Base-by-base conservation (phyloP, 208 protist genomes). In the Crithidia brevicula region DNA sequence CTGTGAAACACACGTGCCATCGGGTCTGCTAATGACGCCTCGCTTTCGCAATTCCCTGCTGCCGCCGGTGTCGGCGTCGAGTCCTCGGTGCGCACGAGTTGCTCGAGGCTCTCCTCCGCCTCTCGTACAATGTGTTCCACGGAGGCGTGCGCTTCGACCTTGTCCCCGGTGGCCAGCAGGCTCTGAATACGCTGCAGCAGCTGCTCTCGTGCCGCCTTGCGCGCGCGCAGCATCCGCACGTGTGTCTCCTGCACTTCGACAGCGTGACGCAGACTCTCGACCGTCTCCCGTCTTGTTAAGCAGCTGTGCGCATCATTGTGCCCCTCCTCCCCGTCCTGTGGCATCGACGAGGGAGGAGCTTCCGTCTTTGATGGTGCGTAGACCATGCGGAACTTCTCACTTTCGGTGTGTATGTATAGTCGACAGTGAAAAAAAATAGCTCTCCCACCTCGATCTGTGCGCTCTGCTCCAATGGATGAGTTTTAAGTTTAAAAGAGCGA, bases 191-290 rank as follows among this genome's bases (percentile, higher is more conserved):
- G 53, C 6, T n/a, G 27, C 45, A 80, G 68, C 25, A 77, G 57
- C 31, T 45, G 57, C 47, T 57, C 68, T 18, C 73, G 58, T 4
- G 74, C 67, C 25, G n/a, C 52, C 30, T 77, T 73, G 33, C 61
- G 68, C 13, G 40, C 34, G 6, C 72, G 65, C 40, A 82, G 71
- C 34, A 75, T 54, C 27, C 56, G 46, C 23, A 85, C 76, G 28
- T 71, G 49, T 5, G 66, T 27, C 59, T 77, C 72, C 49, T 85
- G 74, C 16, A 42, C 45, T 16, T 66, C 67, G 33, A 85, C 69
- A 11, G 61, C 63, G 22, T 34, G 43, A 27, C 66, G 59, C 4
- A 83, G 60, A 6, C 50, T 67, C 28, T 56, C 45, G 2, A 79
- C 53, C 9, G 49, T 18, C 15, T 50, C 45, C 10, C n/a, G 18